These are phyloP conservation scores for Starmerella khaoyaiensis DNA, from an alignment of 805 yeast species.

Conservation along the genomic window DNA sequence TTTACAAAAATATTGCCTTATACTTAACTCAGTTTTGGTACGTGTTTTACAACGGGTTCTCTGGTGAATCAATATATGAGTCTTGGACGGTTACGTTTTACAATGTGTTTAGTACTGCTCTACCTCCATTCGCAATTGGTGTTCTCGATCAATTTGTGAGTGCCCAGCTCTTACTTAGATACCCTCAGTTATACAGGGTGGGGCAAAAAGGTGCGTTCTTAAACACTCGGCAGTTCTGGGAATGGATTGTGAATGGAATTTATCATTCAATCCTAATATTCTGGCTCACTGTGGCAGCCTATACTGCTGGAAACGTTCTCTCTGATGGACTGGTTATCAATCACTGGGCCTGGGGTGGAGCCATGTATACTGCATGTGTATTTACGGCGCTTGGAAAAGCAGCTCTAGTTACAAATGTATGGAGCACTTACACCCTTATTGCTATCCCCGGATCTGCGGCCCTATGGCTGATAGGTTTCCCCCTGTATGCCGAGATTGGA, in stretches of 20 bases:
- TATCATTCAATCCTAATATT: conserved; percentile 82
- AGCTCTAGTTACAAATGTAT: conserved; percentile 74
- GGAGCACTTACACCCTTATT: conserved; percentile 85
- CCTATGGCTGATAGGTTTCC: conserved; percentile 76
- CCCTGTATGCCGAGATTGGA: conserved; percentile 72
- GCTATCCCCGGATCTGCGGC: conserved; percentile 92
- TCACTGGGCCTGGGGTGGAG: conserved; percentile 93
- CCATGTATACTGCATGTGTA: conserved; percentile 74
- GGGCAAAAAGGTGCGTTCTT: conserved; percentile 85
- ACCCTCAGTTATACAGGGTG: conserved; percentile 81
- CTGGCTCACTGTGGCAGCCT: conserved; percentile 56
- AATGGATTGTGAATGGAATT: conserved; percentile 93
- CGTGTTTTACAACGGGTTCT: conserved; percentile 79
- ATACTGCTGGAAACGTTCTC: conserved; percentile 51
- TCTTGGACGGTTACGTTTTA: conserved; percentile 97
- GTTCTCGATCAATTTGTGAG: conserved; percentile 93
- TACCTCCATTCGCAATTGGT: conserved; percentile 94
- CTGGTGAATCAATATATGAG: conserved; percentile 92
- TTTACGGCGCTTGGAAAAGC: conserved; percentile 91
- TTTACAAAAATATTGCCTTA: conserved; percentile 87
- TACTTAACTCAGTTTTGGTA: conserved; percentile 99
- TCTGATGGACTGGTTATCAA: conserved; percentile 57
- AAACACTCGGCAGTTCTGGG: conserved; percentile 88
- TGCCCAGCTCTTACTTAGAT: conserved; percentile 75
- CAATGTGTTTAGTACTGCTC: conserved; percentile 84